Evolutionary conservation across 257 asterid genomes (phyloP).

Genomic region (Oldenlandia corymbosa): DNA sequence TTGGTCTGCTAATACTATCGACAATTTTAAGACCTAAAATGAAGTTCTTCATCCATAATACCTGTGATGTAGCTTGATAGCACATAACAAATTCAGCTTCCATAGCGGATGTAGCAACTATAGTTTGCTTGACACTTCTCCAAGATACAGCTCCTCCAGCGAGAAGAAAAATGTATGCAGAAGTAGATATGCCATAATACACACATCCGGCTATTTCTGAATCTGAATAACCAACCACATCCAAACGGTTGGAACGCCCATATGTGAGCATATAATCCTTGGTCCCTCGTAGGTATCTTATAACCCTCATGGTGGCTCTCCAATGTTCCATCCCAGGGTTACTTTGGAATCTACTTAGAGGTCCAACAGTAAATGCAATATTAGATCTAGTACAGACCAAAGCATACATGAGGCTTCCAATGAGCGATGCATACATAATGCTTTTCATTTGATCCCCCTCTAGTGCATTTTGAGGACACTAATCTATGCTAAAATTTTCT

Average conservation of each 20-base stretch:
- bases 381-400: no score
- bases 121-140: no score
- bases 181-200: background rate
- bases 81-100: no score
- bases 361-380: background rate
- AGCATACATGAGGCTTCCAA: slow-evolving; percentile 1
- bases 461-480: background rate
- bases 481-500: background rate
- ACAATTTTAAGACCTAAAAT: no score
- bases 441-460: background rate
- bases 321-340: slow-evolving; percentile 1
- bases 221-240: slow-evolving; percentile 1
- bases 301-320: background rate
- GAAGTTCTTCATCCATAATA: no score
- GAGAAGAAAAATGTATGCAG: background rate
- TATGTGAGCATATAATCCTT: slow-evolving; percentile 5
- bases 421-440: background rate
- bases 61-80: no score
- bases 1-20: no score
- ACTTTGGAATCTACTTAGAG: background rate
- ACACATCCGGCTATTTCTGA: background rate
- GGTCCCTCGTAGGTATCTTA: slow-evolving; percentile 3
- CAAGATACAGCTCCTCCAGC: background rate
- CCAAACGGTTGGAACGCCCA: background rate
- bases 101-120: no score